Evolutionary conservation across 1,284 basidiomycete genomes (phyloP), one percentile per base, ranked within the genome.

Genomic region (Pseudozyma hubeiensis): DNA sequence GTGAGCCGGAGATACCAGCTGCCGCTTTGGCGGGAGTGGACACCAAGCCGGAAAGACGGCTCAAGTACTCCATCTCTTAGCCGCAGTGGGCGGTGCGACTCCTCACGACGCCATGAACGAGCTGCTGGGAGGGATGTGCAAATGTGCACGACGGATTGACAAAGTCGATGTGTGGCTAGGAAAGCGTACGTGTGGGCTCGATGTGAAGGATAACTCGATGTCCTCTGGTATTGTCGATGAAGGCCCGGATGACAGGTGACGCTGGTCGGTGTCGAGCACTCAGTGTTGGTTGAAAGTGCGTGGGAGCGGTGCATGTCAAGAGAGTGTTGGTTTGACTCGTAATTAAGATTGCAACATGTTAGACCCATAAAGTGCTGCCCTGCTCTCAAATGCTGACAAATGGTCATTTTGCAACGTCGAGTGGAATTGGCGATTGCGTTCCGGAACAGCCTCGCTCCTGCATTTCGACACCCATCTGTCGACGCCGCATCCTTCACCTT

Each of bases 31-130:
- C 62, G 30, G 74, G 69, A 13, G 74, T 64, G 17, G 58, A 35
- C 11, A 76, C 74, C 37, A 76, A 53, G 46, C 65, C 66, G 7
- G 74, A 76, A 14, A 76, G 69, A n/a, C 66, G 53, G 53, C 57
- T 63, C 34, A 76, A 55, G 49, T 71, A 71, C 24, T 75, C 73
- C 73, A 75, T 75, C 5, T 40, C 47, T 50, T 60, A 47, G 54
- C 53, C 53, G 43, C 66, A 19, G 37, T 55, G 48, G 52, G 66
- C 60, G 33, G 48, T 9, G 40, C 11, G 9, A 30, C 31, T 16
- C 3, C 19, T 9, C 13, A 14, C 8, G 29, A 14, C 53, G 43
- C 14, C 59, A 63, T 68, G 51, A 19, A 54, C 17, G 19, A 14
- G 24, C 17, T 3, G 43, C 17, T 24, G 24, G n/a, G 17, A n/a